Conservation (phyloP, 257 asterid genomes). For the Ligustrum vulgare region DNA sequence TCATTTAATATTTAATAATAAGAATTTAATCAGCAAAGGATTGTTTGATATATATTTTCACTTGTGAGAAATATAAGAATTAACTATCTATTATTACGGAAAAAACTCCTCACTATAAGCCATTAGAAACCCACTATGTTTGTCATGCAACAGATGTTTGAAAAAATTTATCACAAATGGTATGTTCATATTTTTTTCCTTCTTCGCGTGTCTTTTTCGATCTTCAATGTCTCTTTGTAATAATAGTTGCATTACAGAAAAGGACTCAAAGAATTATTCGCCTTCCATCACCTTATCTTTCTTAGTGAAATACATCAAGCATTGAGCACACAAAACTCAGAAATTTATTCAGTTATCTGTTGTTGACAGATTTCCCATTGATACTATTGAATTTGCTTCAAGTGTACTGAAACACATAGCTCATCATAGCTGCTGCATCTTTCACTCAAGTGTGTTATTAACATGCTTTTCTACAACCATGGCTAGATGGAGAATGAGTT, state of each 20-base stretch:
- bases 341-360: neutral
- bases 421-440: neutral
- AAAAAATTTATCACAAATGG: neutral
- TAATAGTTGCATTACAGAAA: slow-evolving; percentile 20
- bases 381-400: neutral
- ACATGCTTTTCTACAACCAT: neutral
- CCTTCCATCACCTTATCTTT: neutral
- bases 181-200: too few relatives aligned
- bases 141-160: neutral
- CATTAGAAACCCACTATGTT: neutral
- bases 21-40: too few relatives aligned
- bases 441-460: neutral
- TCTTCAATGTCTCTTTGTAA: slow-evolving; percentile 14
- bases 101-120: too few relatives aligned
- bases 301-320: neutral
- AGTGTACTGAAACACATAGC: neutral
- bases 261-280: neutral
- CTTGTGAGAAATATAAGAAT: too few relatives aligned
- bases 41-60: too few relatives aligned
- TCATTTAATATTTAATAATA: too few relatives aligned
- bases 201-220: slow-evolving; percentile 24
- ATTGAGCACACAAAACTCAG: neutral
- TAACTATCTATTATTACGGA: too few relatives aligned
- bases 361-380: neutral
- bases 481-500: neutral